A percentile compares a stretch with the other conserved stretches of the same genome.
These are phyloP conservation scores for Colletotrichum limetticola DNA, from an alignment of 2,329 filamentous ascomycete species.

Conservation along the genomic window DNA sequence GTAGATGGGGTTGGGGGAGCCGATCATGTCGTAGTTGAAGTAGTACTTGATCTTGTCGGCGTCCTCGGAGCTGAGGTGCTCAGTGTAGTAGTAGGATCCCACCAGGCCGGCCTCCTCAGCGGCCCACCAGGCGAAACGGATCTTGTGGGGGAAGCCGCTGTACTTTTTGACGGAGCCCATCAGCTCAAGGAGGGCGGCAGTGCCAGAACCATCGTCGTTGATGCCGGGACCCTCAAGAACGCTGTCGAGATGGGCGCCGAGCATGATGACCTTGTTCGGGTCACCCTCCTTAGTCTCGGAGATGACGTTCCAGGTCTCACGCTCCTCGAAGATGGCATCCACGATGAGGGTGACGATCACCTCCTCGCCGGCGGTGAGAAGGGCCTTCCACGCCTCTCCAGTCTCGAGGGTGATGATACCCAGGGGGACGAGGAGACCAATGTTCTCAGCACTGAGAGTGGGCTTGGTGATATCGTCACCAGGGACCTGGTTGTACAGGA, in stretches of 20 bases:
- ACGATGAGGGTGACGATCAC: slow-evolving; percentile 48
- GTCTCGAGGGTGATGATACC: slow-evolving; percentile 48
- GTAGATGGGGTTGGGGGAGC: slow-evolving; percentile 50
- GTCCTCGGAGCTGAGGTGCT: slow-evolving; percentile 48
- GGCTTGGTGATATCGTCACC: slow-evolving; percentile 56
- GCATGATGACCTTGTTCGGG: slow-evolving; percentile 52
- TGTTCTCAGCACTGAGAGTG: slow-evolving; percentile 61
- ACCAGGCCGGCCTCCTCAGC: slow-evolving; percentile 55
- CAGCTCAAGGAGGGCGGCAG: slow-evolving; percentile 49
- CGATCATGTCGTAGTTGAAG: slow-evolving; percentile 79
- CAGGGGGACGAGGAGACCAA: slow-evolving; percentile 47
- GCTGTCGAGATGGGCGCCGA: slow-evolving; percentile 54
- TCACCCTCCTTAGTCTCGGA: slow-evolving; percentile 55
- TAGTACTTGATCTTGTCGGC: slow-evolving; percentile 70
- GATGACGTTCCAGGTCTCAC: slow-evolving; percentile 53
- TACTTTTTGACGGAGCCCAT: slow-evolving; percentile 48
- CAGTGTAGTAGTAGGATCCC: slow-evolving; percentile 53
- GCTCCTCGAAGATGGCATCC: slow-evolving; percentile 48
- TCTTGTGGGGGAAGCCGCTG: slow-evolving; percentile 52
- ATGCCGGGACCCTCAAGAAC: slow-evolving; percentile 52
- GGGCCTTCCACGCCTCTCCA: slow-evolving; percentile 47
- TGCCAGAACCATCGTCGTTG: slow-evolving; percentile 54
- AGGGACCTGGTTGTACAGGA: slow-evolving; percentile 71
- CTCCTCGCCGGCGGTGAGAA: slow-evolving; percentile 45
- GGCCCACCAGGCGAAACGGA: slow-evolving; percentile 55